These are phyloP conservation scores for Corylus avellana DNA, from an alignment of 306 rosid genomes.

Conservation along the genomic window DNA sequence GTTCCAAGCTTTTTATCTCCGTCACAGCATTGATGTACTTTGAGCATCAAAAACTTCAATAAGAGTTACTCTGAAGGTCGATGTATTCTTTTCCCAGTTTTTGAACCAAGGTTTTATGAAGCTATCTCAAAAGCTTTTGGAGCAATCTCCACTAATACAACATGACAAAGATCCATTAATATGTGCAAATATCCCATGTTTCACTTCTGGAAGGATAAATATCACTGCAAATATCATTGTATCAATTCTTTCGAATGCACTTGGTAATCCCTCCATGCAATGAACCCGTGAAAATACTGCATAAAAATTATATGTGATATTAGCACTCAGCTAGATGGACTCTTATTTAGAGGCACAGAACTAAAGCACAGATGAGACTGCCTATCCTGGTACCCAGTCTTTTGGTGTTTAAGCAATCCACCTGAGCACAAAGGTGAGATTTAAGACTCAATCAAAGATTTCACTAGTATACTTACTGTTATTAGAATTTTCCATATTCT, in stretches of 20 bases:
- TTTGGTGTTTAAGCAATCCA: background rate
- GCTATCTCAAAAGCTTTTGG: constrained; percentile 29
- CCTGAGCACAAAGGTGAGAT: background rate
- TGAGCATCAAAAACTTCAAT: background rate
- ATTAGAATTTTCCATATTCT: background rate
- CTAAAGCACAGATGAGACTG: constrained; percentile 25
- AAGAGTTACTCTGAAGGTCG: constrained; percentile 9
- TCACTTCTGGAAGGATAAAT: constrained; percentile 39
- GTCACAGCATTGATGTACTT: constrained; percentile 1
- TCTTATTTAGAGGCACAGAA: constrained; percentile 31
- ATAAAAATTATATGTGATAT: constrained; percentile 48
- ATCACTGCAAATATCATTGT: constrained; percentile 31
- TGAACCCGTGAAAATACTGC: constrained; percentile 53
- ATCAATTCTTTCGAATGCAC: constrained; percentile 40
- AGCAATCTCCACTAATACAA: constrained; percentile 31
- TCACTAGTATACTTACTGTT: background rate
- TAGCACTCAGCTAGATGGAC: constrained; percentile 46
- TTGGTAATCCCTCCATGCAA: constrained; percentile 52
- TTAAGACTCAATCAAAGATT: background rate
- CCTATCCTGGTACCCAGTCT: constrained; percentile 3
- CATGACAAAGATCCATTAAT: constrained; percentile 32
- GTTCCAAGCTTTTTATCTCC: constrained; percentile 2
- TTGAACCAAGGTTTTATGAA: constrained; percentile 24
- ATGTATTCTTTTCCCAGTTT: constrained; percentile 21
- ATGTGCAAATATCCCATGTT: constrained; percentile 33